Evolutionary conservation across 2,329 filamentous ascomycete genomes (phyloP), one percentile per base, ranked within the genome.

Genomic region (Cytospora piceae): DNA sequence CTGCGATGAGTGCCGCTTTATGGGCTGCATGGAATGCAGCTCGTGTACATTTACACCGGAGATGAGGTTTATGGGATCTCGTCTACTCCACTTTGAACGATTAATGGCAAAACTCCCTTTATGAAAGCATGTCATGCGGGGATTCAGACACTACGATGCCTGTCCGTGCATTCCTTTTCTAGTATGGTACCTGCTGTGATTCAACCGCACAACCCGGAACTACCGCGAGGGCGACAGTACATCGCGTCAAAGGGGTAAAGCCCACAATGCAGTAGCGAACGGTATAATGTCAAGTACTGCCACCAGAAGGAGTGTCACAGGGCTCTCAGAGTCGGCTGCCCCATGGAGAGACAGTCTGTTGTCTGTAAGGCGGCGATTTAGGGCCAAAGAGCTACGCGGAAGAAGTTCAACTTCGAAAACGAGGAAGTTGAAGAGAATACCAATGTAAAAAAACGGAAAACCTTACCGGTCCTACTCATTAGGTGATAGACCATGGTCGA

Each of bases 11-110:
- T 62, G 52, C 39, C 46, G 54, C 51, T 42, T 15, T 22, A 29
- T 22, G 58, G 29, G 58, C 56, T 66, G 60, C 52, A 54, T 20
- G 22, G 27, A 49, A 31, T 17, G 51, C 49, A 24, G 54, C 58
- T 55, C 37, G 52, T 68, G 66, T 68, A 68, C 39, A 63, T 62
- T 42, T 56, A 42, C 31, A 63, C 58, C 29, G 46, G 31, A 58
- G 63, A 57, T 15, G 37, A 61, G 52, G 46, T 39, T 51, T 17
- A 34, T 31, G 29, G 54, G 56, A 58, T 58, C 56, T 58, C 53
- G 42, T 68, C 63, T 55, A 63, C 66, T 66, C 66, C 66, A 68
- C 66, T 68, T 63, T 58, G 59, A 68, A 63, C 56, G 63, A 66
- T 39, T 66, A 57, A 66, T 63, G 57, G 52, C 60, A 53, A 59